A percentile compares a stretch with the other conserved stretches of the same genome.
These are phyloP conservation scores for Monascus purpureus DNA, from an alignment of 495 filamentous ascomycete genomes.

Conservation along the genomic window DNA sequence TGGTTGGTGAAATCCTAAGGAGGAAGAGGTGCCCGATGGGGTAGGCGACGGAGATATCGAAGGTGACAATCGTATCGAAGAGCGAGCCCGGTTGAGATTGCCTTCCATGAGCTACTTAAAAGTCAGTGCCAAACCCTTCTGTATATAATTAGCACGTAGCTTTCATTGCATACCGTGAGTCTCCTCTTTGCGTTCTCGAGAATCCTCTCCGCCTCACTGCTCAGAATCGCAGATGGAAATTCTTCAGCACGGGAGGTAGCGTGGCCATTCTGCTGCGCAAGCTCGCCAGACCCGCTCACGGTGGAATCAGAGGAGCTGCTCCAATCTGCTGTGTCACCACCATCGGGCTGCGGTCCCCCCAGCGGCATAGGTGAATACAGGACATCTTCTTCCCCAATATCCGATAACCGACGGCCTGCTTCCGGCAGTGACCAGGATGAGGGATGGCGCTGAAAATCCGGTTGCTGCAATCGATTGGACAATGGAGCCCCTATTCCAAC, in stretches of 20 bases:
- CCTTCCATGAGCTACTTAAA: slow-evolving; percentile 70
- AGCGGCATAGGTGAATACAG: slow-evolving; percentile 3
- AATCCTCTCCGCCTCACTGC: slow-evolving; percentile 73
- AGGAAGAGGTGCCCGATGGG: slow-evolving; percentile 12
- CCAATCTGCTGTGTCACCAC: slow-evolving; percentile 1
- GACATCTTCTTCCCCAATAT: slow-evolving; percentile 51
- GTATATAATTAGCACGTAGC: neutral
- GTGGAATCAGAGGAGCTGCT: slow-evolving; percentile 24
- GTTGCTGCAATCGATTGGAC: slow-evolving; percentile 17
- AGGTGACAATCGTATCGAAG: slow-evolving; percentile 48
- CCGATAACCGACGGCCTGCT: slow-evolving; percentile 50
- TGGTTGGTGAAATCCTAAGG: slow-evolving; percentile 17
- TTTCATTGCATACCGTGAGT: slow-evolving; percentile 51
- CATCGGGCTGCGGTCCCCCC: slow-evolving; percentile 3
- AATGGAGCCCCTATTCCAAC: slow-evolving; percentile 9
- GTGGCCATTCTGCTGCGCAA: slow-evolving; percentile 6
- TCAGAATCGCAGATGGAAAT: slow-evolving; percentile 59
- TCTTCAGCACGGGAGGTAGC: slow-evolving; percentile 26
- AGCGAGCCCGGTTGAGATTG: slow-evolving; percentile 68
- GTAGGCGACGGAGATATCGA: slow-evolving; percentile 40
- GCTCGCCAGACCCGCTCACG: slow-evolving; percentile 21
- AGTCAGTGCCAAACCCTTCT: neutral
- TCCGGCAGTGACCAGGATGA: slow-evolving; percentile 40
- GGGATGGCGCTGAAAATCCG: slow-evolving; percentile 27
- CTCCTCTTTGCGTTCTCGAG: slow-evolving; percentile 81